These are phyloP conservation scores for Raffaelea deltoideospora DNA, from an alignment of 2,329 filamentous ascomycete species.

Conservation along the genomic window DNA sequence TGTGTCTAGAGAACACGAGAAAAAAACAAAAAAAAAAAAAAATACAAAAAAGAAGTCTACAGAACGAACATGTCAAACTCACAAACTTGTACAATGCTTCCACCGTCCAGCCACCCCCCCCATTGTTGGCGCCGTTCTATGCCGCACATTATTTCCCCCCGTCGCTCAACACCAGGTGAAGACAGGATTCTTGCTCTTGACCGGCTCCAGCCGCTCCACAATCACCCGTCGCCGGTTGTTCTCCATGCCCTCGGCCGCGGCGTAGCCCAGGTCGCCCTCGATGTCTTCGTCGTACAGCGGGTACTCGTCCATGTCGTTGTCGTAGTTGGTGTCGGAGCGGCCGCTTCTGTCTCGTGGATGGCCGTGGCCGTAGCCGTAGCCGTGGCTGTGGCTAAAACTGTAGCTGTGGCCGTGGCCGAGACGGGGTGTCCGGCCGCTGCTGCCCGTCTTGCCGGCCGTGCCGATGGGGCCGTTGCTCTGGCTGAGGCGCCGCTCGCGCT, in stretches of 20 bases:
- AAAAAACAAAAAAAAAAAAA: neutral
- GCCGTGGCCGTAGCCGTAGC: neutral
- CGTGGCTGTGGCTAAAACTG: neutral
- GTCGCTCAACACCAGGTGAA: conserved; percentile 98
- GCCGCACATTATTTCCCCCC: no score
- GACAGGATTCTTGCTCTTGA: conserved; percentile 88
- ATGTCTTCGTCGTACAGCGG: conserved; percentile 46
- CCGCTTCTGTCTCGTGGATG: no score
- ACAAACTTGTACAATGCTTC: no score
- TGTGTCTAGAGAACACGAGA: neutral
- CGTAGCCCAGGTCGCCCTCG: conserved; percentile 88
- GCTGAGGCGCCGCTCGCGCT: conserved; percentile 37
- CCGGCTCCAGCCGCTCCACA: conserved; percentile 86
- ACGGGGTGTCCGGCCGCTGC: no score
- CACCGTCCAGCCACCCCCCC: no score
- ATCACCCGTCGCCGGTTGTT: conserved; percentile 86
- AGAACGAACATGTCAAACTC: neutral
- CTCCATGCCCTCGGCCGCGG: conserved; percentile 87
- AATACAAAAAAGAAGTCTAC: neutral
- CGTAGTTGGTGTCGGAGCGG: neutral
- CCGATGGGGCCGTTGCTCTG: no score
- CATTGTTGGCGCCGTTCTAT: no score
- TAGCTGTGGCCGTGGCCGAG: conserved; percentile 19
- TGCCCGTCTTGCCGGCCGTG: no score
- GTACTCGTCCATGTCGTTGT: conserved; percentile 9